Percentiles rank a stretch among this genome's conserved stretches.
Evolutionary conservation across 2,329 filamentous ascomycete genomes (phyloP).

Genomic region (Trichoderma citrinoviride): DNA sequence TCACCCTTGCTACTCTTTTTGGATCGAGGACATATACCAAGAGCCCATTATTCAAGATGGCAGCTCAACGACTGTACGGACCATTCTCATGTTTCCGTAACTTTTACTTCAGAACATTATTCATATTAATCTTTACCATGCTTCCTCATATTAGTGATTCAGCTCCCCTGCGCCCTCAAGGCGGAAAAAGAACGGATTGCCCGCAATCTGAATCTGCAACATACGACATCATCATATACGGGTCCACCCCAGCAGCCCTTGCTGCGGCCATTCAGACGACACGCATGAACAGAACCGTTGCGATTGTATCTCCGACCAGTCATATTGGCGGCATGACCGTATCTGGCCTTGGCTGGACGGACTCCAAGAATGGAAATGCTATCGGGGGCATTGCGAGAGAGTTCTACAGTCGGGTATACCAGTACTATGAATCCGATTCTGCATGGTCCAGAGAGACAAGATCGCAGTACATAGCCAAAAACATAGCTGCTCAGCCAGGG

Average conservation of each 20-base stretch:
- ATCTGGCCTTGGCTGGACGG: conserved; percentile 27
- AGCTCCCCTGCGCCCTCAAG: neutral
- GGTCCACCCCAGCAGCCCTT: conserved; percentile 25
- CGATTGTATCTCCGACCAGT: conserved; percentile 20
- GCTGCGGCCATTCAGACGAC: conserved; percentile 24
- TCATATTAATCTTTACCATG: neutral
- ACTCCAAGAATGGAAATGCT: conserved; percentile 13
- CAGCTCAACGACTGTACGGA: neutral
- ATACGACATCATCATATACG: conserved; percentile 25
- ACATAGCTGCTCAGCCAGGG: conserved; percentile 16
- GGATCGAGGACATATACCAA: neutral
- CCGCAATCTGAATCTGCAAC: neutral
- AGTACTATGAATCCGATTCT: neutral
- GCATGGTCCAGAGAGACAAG: conserved; percentile 12
- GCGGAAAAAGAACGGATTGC: neutral
- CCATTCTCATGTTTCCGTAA: neutral
- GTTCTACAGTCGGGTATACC: conserved; percentile 8
- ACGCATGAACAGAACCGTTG: conserved; percentile 22
- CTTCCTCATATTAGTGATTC: neutral
- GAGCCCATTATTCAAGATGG: neutral
- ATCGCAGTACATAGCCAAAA: neutral
- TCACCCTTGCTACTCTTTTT: neutral
- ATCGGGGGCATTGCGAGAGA: conserved; percentile 16
- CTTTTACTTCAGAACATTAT: neutral
- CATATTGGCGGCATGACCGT: conserved; percentile 22